These are phyloP conservation scores for Termitomyces sp. DNA, from an alignment of 768 basidiomycete species.

Conservation along the genomic window DNA sequence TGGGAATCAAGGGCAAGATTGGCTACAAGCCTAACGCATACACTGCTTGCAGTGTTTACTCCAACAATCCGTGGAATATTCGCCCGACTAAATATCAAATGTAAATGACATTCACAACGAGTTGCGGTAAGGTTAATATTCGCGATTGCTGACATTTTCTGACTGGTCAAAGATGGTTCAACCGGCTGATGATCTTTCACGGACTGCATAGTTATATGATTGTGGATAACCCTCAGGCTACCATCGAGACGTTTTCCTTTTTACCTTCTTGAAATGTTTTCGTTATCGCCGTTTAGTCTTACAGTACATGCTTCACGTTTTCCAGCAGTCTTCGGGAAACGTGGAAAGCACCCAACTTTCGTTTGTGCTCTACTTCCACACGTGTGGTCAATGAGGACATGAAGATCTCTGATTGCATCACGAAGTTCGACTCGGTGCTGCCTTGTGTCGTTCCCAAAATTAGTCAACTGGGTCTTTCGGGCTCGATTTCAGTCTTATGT, in stretches of 20 bases:
- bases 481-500: too few relatives aligned
- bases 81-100: neutral
- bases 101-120: neutral
- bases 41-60: slow-evolving; percentile 6
- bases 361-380: too few relatives aligned
- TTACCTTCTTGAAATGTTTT: neutral
- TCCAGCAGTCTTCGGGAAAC: too few relatives aligned
- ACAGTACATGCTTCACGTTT: too few relatives aligned
- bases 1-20: slow-evolving; percentile 14
- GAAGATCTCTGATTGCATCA: too few relatives aligned
- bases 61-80: neutral
- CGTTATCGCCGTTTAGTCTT: too few relatives aligned
- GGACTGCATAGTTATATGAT: too few relatives aligned
- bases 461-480: too few relatives aligned
- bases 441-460: too few relatives aligned
- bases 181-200: neutral
- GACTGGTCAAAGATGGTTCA: neutral
- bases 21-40: slow-evolving; percentile 17
- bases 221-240: neutral
- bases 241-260: neutral
- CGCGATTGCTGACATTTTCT: neutral
- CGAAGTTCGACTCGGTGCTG: too few relatives aligned
- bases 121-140: neutral
- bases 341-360: too few relatives aligned
- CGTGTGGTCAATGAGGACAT: too few relatives aligned